phyloP scores from a whole-genome alignment of 257 asterid species.

The Gentiana macrophylla region DNA sequence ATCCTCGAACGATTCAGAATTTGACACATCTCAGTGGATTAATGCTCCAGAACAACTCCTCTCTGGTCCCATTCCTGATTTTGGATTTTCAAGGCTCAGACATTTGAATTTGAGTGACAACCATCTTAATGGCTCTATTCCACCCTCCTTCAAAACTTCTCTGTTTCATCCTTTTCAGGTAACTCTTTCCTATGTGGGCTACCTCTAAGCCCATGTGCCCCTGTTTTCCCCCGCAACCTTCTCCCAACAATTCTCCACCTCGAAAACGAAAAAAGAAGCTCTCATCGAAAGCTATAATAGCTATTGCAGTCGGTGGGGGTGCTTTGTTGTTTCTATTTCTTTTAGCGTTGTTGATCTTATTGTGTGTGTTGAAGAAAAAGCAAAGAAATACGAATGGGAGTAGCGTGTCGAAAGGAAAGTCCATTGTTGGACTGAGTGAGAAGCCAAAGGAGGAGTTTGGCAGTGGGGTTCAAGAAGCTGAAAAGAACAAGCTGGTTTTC shows the following conservation, averaged over 20 bases:
- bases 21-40: slow-evolving; percentile 46
- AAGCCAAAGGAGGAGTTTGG: slow-evolving; percentile 88
- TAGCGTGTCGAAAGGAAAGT: slow-evolving; percentile 51
- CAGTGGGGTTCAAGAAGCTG: slow-evolving; percentile 87
- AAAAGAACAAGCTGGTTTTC: slow-evolving; percentile 81
- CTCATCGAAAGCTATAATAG: slow-evolving; percentile 51
- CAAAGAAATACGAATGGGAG: slow-evolving; percentile 13
- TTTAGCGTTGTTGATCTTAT: slow-evolving; percentile 27
- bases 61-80: slow-evolving; percentile 49
- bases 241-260: slow-evolving; percentile 26
- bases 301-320: slow-evolving; percentile 76
- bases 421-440: slow-evolving; percentile 59
- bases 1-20: slow-evolving; percentile 24
- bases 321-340: slow-evolving; percentile 34
- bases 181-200: slow-evolving; percentile 51
- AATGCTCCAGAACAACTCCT: slow-evolving; percentile 68
- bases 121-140: slow-evolving; percentile 56
- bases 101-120: slow-evolving; percentile 59
- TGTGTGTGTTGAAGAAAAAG: slow-evolving; percentile 51
- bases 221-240: slow-evolving; percentile 29
- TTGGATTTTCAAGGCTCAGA: slow-evolving; percentile 31
- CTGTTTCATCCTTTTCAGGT: slow-evolving; percentile 57
- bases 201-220: slow-evolving; percentile 50
- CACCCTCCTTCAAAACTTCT: slow-evolving; percentile 46
- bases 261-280: slow-evolving; percentile 31